phyloP scores from a whole-genome alignment of 2,329 filamentous ascomycete species.

The Periconia sp. region DNA sequence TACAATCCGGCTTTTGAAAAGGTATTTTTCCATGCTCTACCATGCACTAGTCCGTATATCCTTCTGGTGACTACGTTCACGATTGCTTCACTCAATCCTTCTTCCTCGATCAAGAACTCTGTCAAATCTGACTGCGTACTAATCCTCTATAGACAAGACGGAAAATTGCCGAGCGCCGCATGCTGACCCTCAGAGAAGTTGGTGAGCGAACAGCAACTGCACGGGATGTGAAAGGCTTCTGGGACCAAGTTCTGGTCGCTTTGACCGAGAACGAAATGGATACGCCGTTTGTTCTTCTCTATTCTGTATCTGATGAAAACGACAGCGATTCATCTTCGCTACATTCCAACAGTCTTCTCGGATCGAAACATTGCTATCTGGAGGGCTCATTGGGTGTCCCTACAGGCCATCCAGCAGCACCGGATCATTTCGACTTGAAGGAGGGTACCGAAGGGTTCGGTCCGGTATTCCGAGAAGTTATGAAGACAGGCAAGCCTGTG shows the following conservation, averaged over 20 bases:
- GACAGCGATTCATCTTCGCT: conserved; percentile 74
- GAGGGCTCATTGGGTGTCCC: conserved; percentile 74
- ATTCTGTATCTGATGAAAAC: conserved; percentile 70
- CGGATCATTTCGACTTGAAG: conserved; percentile 67
- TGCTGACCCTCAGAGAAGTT: conserved; percentile 76
- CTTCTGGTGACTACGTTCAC: neutral
- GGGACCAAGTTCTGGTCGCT: conserved; percentile 68
- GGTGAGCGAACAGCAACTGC: conserved; percentile 74
- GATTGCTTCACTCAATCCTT: neutral
- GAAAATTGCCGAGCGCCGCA: conserved; percentile 76
- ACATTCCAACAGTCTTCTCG: conserved; percentile 65
- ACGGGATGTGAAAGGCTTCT: conserved; percentile 73
- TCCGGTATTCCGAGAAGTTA: conserved; percentile 74
- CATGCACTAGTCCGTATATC: neutral
- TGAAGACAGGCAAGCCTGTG: conserved; percentile 67
- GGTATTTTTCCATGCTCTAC: conserved; percentile 1
- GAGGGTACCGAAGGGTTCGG: conserved; percentile 73
- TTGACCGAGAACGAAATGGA: conserved; percentile 75
- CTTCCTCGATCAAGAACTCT: neutral
- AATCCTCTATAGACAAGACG: conserved; percentile 57
- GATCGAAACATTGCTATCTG: conserved; percentile 66
- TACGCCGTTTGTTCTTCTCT: conserved; percentile 74
- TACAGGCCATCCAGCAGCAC: conserved; percentile 62
- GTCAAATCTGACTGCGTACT: neutral
- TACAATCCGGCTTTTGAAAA: conserved; percentile 85